A percentile compares a stretch with the other conserved stretches of the same genome.
Conservation (phyloP, 1,284 basidiomycete genomes). For the Sanghuangporus sanghuang region DNA sequence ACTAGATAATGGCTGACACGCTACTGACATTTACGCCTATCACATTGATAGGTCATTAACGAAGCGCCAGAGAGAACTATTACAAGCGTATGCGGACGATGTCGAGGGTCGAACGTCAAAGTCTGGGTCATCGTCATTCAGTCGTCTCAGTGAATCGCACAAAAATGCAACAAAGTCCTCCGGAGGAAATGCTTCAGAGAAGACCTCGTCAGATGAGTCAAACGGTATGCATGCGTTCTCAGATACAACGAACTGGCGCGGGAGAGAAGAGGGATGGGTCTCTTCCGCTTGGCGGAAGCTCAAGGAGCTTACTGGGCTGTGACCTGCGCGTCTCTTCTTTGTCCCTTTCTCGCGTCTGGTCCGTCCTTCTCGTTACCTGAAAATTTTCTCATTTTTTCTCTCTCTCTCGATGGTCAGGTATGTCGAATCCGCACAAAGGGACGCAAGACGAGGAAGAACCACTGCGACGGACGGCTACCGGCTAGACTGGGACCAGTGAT, state of each 20-base stretch:
- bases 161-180: conserved; percentile 25
- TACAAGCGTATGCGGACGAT: conserved; percentile 92
- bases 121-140: conserved; percentile 21
- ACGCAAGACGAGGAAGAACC: conserved; percentile 14
- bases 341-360: conserved; percentile 33
- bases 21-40: conserved; percentile 14
- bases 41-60: conserved; percentile 62
- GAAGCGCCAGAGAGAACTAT: conserved; percentile 77
- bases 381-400: conserved; percentile 13
- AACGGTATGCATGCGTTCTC: conserved; percentile 74
- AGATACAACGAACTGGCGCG: conserved; percentile 43
- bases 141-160: conserved; percentile 23
- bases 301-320: conserved; percentile 64
- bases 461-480: conserved; percentile 14
- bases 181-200: conserved; percentile 21
- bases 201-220: conserved; percentile 32
- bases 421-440: background rate
- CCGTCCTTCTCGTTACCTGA: conserved; percentile 21
- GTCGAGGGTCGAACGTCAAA: conserved; percentile 61
- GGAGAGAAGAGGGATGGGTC: conserved; percentile 51
- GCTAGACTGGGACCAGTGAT: conserved; percentile 5
- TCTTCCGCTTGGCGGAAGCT: conserved; percentile 63
- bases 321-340: conserved; percentile 45
- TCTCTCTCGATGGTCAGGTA: conserved; percentile 13
- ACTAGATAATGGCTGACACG: conserved; percentile 17